These are phyloP conservation scores for Coniochaeta sp. DNA, from an alignment of 2,329 filamentous ascomycete species.

Conservation along the genomic window DNA sequence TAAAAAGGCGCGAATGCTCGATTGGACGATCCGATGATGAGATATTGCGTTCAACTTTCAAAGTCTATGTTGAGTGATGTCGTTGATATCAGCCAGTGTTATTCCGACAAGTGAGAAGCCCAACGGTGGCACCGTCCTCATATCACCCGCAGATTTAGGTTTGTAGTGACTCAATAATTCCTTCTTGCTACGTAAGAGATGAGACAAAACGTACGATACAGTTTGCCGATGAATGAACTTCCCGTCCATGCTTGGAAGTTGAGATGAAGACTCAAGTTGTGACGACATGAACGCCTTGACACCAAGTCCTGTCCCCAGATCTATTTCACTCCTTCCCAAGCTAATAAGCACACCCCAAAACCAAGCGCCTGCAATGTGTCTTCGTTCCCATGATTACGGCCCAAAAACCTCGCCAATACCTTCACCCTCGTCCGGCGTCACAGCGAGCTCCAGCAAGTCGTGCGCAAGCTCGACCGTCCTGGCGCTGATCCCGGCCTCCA, in stretches of 20 bases:
- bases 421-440: constrained; percentile 65
- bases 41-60: no score
- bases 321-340: not conserved
- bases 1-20: no score
- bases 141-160: no score
- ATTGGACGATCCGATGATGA: no score
- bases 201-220: not conserved
- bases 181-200: not conserved
- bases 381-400: not conserved
- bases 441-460: constrained; percentile 68
- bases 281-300: not conserved
- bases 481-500: constrained; percentile 69
- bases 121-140: no score
- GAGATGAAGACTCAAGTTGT: not conserved
- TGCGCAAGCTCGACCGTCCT: constrained; percentile 77
- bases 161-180: not conserved
- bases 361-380: not conserved
- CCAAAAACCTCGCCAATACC: constrained; percentile 30
- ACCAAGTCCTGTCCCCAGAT: no score
- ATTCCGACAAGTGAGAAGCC: no score
- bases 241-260: not conserved
- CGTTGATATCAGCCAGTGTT: no score
- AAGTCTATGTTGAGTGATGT: no score
- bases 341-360: not conserved
- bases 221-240: not conserved